Evolutionary conservation across 1,284 basidiomycete species (phyloP).

Genomic region (Anthracocystis walkeri): DNA sequence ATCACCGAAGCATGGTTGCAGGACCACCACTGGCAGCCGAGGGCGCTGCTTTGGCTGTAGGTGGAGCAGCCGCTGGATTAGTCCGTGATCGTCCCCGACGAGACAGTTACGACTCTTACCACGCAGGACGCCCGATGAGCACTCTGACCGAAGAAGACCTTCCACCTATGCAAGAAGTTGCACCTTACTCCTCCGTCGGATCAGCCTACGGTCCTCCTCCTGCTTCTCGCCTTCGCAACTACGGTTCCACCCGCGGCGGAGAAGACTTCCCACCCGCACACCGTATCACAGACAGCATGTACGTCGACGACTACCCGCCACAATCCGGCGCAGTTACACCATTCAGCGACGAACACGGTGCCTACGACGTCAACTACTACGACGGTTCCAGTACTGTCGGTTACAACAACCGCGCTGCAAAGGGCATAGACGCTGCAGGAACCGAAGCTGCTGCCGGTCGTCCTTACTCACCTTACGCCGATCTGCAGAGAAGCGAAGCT

Average conservation of each 20-base stretch:
- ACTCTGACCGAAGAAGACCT: slow-evolving; percentile 30
- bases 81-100: slow-evolving; percentile 30
- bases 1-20: slow-evolving; percentile 25
- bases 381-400: slow-evolving; percentile 36
- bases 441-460: slow-evolving; percentile 17
- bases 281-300: slow-evolving; percentile 34
- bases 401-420: slow-evolving; percentile 46
- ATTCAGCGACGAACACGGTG: slow-evolving; percentile 44
- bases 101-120: slow-evolving; percentile 41
- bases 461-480: slow-evolving; percentile 46
- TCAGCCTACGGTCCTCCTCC: slow-evolving; percentile 12
- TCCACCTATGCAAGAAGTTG: slow-evolving; percentile 44
- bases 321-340: slow-evolving; percentile 17
- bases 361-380: slow-evolving; percentile 53
- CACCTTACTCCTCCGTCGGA: slow-evolving; percentile 28
- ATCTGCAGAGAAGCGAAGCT: slow-evolving; percentile 35
- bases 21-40: slow-evolving; percentile 19
- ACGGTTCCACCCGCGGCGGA: slow-evolving; percentile 32
- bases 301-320: slow-evolving; percentile 19
- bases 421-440: slow-evolving; percentile 45
- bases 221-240: slow-evolving; percentile 32
- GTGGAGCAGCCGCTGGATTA: slow-evolving; percentile 37
- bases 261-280: slow-evolving; percentile 21
- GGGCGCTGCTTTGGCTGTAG: slow-evolving; percentile 41
- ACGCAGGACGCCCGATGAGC: slow-evolving; percentile 38